Conservation (phyloP, 129 eudicot genomes). For the carrot (Daucus carota) region DNA sequence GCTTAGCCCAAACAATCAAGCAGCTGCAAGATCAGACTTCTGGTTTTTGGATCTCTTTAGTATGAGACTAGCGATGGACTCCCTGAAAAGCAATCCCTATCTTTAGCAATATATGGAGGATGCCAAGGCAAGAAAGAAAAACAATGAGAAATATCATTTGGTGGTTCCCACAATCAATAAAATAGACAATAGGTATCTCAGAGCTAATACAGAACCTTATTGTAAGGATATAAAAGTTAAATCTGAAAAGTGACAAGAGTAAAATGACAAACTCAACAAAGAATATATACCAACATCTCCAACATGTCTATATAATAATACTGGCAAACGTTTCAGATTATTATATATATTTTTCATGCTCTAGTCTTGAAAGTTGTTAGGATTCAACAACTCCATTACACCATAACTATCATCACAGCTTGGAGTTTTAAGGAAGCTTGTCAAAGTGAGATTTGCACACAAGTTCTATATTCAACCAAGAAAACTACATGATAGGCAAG, state of each 20-base stretch:
- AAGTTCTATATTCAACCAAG: slow-evolving; percentile 1
- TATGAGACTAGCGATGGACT: slow-evolving; percentile 28
- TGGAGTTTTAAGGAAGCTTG: background rate
- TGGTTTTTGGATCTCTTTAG: slow-evolving; percentile 40
- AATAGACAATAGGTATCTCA: background rate
- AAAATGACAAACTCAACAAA: background rate
- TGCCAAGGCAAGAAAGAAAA: slow-evolving; percentile 10
- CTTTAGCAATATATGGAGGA: slow-evolving; percentile 29
- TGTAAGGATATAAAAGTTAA: background rate
- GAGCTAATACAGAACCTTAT: background rate
- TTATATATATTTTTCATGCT: background rate
- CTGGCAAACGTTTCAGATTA: background rate
- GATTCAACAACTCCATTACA: background rate
- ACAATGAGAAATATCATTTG: background rate
- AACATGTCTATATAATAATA: background rate
- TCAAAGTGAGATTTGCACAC: slow-evolving; percentile 1
- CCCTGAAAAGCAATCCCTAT: slow-evolving; percentile 57
- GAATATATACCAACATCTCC: slow-evolving; percentile 4
- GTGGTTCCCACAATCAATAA: background rate
- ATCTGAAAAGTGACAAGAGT: background rate
- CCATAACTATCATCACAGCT: background rate
- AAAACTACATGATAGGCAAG: background rate
- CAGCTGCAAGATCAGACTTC: slow-evolving; percentile 27
- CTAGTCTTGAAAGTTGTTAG: background rate
- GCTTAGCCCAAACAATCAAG: background rate